These are phyloP conservation scores for Zancudomyces culisetae DNA, from an alignment of 371 early-diverging fungal species.

Conservation along the genomic window DNA sequence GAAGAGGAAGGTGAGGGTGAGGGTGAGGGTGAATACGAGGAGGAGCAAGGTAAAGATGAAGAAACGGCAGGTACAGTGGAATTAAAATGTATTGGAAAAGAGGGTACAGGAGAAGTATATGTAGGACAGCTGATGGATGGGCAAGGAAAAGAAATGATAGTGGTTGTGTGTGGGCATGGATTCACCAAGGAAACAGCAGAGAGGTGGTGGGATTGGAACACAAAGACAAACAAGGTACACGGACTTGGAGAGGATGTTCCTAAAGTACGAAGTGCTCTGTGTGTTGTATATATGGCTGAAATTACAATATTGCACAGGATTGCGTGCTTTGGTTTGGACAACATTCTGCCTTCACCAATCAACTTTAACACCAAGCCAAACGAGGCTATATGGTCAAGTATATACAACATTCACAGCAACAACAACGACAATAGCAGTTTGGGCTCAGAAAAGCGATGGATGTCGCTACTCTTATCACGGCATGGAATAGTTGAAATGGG, in stretches of 20 bases:
- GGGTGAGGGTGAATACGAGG: background rate
- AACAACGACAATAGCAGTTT: background rate
- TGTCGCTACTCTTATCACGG: conserved; percentile 22
- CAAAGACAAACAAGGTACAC: background rate
- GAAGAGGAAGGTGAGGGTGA: background rate
- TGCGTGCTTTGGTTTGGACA: conserved; percentile 14
- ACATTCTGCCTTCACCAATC: conserved; percentile 16
- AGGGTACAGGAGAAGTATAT: background rate
- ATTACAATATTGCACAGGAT: conserved; percentile 21
- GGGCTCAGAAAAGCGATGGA: conserved; percentile 10
- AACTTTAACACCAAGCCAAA: background rate
- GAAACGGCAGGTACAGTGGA: too few species aligned
- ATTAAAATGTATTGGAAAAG: background rate
- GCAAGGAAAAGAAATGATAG: background rate
- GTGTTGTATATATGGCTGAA: conserved; percentile 21
- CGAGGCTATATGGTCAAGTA: background rate
- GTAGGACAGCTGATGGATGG: background rate
- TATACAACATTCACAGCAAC: too few species aligned
- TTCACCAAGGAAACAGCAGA: background rate
- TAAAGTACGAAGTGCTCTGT: conserved; percentile 1
- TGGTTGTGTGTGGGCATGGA: conserved; percentile 2
- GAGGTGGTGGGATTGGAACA: conserved; percentile 3
- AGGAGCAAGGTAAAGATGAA: background rate
- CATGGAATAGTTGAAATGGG: conserved; percentile 25
- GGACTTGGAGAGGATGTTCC: background rate